These are phyloP conservation scores for Populus simonii DNA, from an alignment of 345 rosid species.

Conservation along the genomic window DNA sequence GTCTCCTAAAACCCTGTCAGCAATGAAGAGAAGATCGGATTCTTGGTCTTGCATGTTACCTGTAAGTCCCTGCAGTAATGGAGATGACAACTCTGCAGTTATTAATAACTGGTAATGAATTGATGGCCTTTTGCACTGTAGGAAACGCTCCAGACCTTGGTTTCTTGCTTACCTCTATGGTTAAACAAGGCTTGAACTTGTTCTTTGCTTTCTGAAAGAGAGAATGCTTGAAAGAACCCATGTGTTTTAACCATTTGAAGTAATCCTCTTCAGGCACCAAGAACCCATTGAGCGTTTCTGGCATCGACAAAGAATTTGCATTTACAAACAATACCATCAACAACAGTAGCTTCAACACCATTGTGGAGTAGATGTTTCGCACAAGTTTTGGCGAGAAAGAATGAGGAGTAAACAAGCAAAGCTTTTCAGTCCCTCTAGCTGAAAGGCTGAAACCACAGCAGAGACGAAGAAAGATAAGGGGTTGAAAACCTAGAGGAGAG, in stretches of 20 bases:
- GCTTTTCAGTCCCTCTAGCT: not conserved
- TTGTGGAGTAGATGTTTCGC: not conserved
- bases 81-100: conserved; percentile 35
- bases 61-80: conserved; percentile 39
- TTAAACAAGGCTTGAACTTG: conserved; percentile 35
- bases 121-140: conserved; percentile 34
- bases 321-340: conserved; percentile 24
- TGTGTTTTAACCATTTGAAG: conserved; percentile 28
- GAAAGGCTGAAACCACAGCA: not conserved
- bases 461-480: conserved; percentile 2
- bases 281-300: conserved; percentile 18
- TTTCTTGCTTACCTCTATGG: conserved; percentile 29
- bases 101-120: conserved; percentile 35
- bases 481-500: not conserved
- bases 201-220: conserved; percentile 24
- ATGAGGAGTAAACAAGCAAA: not conserved
- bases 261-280: conserved; percentile 26
- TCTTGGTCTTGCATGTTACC: conserved; percentile 9
- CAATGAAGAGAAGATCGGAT: no score
- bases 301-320: conserved; percentile 6
- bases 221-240: conserved; percentile 25
- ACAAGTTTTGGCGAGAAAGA: not conserved
- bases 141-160: conserved; percentile 13
- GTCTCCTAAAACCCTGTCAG: not conserved
- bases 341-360: conserved; percentile 28